phyloP scores from a whole-genome alignment of 1,139 yeast species.

The Lodderomyces oxycetoniae region DNA sequence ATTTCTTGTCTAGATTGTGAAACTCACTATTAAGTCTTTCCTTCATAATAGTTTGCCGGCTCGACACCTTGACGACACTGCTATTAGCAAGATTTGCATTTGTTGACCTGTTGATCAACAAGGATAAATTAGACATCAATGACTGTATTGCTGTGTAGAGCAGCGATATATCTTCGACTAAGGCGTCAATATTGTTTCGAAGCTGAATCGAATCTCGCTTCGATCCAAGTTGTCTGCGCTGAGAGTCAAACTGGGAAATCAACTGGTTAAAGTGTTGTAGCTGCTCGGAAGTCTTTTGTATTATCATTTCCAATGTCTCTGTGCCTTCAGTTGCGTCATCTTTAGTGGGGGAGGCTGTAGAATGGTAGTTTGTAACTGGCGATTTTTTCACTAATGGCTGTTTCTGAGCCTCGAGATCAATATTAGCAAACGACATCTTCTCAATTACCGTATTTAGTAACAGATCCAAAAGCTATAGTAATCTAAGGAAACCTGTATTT shows the following conservation, averaged over 20 bases:
- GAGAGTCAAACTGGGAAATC: constrained; percentile 46
- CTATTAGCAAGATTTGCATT: constrained; percentile 6
- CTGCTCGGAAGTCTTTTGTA: constrained; percentile 35
- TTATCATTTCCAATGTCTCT: constrained; percentile 31
- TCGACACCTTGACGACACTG: constrained; percentile 21
- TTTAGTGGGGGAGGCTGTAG: constrained; percentile 1
- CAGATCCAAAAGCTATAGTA: no score
- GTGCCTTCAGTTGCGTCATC: constrained; percentile 3
- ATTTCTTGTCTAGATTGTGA: constrained; percentile 34
- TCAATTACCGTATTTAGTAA: no score
- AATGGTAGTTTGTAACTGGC: background rate
- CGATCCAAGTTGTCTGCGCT: constrained; percentile 50
- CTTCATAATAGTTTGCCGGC: constrained; percentile 36
- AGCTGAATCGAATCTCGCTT: constrained; percentile 44
- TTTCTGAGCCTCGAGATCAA: constrained; percentile 54
- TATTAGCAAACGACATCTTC: constrained; percentile 57
- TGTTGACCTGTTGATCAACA: constrained; percentile 31
- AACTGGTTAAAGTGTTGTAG: constrained; percentile 48
- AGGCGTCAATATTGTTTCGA: constrained; percentile 36
- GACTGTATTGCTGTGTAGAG: constrained; percentile 32
- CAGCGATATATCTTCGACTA: constrained; percentile 24
- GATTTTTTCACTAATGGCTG: constrained; percentile 13
- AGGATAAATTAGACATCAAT: constrained; percentile 29
- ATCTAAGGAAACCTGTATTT: no score
- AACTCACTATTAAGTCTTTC: constrained; percentile 37